Base-by-base conservation (phyloP, 148 eudicot species). In the Chenopodium album region DNA sequence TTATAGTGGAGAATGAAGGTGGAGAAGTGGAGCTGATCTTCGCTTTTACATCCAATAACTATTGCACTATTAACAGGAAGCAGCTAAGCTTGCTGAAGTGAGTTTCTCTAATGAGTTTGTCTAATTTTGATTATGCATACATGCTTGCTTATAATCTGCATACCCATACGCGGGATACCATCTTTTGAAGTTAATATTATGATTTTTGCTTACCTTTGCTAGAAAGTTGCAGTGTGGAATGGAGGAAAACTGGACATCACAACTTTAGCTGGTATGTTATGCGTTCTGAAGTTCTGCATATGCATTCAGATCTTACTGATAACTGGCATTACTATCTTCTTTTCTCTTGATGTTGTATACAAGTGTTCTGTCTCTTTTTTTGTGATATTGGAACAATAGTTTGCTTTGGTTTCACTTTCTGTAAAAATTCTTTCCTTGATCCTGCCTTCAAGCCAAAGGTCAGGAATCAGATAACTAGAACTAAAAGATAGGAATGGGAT, bases 381-480 rank as follows among this genome's bases (percentile, higher is more conserved):
- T 62, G 52, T 11, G 10, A 17, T n/a, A 74, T 23, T 74, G 11
- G 29, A 74, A n/a, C 59, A 73, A 11, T 46, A 74, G 19, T 50
- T 74, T 1, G 63, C 77, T 74, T 50, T 50, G 26, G 37, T 48
- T 12, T 48, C 77, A 74, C 77, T 26, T 50, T 50, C 29, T 50
- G 62, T 74, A 19, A 50, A 34, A 20, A 31, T 71, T 60, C 9
- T 22, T 56, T 23, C 22, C 66, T 29, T 23, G 73, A 1, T 79
- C 44, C 41, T 22, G 72, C 41, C 72, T 75, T 54, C 56, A 0
- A 22, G 54, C 20, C 68, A 81, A 2, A 81, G 83, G 83, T 52
- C 10, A 81, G 72, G 84, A 67, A 81, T 81, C 74, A 66, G 72
- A 76, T 81, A 11, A 78, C 75, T 76, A 12, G 50, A 65, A 72